Evolutionary conservation across 139 green algal species (phyloP).

Genomic region (Coelastrella sp.): DNA sequence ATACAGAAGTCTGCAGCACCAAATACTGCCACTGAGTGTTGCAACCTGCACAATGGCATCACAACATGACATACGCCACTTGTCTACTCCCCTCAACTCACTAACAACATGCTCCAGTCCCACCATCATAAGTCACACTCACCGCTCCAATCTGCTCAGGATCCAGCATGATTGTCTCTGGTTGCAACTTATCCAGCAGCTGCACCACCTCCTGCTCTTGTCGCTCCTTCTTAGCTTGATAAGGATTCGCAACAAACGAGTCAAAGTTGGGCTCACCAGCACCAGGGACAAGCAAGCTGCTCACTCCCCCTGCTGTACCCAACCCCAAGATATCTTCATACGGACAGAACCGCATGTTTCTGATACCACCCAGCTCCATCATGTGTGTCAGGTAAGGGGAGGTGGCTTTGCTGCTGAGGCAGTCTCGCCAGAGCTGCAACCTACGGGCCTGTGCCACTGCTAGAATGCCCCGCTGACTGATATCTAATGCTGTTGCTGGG

Average conservation of each 20-base stretch:
- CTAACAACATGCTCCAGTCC: too few species aligned
- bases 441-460: constrained; percentile 82
- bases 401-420: constrained; percentile 81
- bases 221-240: constrained; percentile 81
- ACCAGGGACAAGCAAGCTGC: constrained; percentile 93
- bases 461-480: constrained; percentile 95
- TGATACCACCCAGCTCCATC: constrained; percentile 56
- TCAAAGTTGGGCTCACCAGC: constrained; percentile 98
- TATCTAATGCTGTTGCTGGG: constrained; percentile 79
- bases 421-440: constrained; percentile 91
- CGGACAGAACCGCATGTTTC: constrained; percentile 87
- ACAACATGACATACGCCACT: not conserved
- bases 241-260: constrained; percentile 95
- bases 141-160: constrained; percentile 85
- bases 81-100: not conserved
- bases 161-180: constrained; percentile 96
- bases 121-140: too few species aligned
- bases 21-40: too few species aligned
- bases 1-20: too few species aligned
- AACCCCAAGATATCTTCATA: constrained; percentile 95
- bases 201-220: constrained; percentile 90
- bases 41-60: not conserved
- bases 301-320: constrained; percentile 69
- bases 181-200: constrained; percentile 98
- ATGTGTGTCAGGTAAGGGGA: constrained; percentile 92